Base-by-base conservation (phyloP, 2,329 filamentous ascomycete genomes). In the Fusarium goolgardi region DNA sequence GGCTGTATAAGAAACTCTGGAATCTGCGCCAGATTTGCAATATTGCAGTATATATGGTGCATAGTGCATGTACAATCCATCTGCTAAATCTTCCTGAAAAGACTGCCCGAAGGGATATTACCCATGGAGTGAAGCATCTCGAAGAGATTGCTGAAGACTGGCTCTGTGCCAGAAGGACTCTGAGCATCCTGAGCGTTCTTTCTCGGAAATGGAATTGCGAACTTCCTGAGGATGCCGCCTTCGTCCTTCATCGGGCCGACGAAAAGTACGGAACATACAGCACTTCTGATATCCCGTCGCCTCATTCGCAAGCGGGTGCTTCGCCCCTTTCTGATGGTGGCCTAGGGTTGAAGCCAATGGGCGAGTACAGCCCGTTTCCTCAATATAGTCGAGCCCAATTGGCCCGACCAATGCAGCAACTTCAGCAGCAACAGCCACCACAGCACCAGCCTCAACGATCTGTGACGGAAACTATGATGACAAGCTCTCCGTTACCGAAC, bases 81-180 rank as follows among this genome's bases (percentile, higher is more conserved):
- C 82, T 99, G 21, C 88, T 99, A 35, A 97, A 97, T 70, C 83
- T 98, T 2, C 94, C 94, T 0, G 94, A 97, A 71, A 97, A 96
- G 80, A 96, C 92, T 31, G 93, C 96, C 6, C 91, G 89, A 73
- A 85, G 95, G 71, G 95, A 98, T 77, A 92, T 99, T 41, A 91
- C 92, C 6, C 94, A 97, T 72, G 94, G 95, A 2, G 86, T 97
- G 43, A 95, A 93, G 74, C 93, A 97, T 67, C 86, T 98, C 2
- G 95, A 98, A 77, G 95, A 98, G 75, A 97, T 99, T 72, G 93
- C 93, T 1, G 94, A 97, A 77, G 91, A 94, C 72, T 99, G 96
- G 96, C 87, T 94, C 1, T 96, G 94, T 73, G 95, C 94, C 12
- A 86, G 94, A 54, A 87, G 95, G 15, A 95, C 94, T 0, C 83